Conservation (phyloP, 768 basidiomycete species). For the Nidularia pulvinata region DNA sequence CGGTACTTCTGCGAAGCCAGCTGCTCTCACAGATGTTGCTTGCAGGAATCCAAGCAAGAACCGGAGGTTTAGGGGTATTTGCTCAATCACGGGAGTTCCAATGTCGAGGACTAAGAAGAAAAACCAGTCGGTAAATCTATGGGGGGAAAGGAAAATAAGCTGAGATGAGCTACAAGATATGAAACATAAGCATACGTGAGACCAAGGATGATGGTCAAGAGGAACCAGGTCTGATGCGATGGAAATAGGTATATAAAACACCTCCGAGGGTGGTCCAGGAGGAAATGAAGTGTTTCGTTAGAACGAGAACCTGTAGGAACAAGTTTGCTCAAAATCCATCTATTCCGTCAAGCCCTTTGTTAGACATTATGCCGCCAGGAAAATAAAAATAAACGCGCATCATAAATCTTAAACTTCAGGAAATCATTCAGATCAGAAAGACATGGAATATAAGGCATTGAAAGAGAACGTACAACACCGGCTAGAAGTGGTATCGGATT, state of each 20-base stretch:
- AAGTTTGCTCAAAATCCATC: slow-evolving; percentile 72
- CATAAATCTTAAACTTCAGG: slow-evolving; percentile 67
- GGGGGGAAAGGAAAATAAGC: not conserved
- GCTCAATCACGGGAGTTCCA: slow-evolving; percentile 66
- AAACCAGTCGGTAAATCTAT: slow-evolving; percentile 83
- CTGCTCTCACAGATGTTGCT: slow-evolving; percentile 78
- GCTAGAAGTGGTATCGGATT: slow-evolving; percentile 39
- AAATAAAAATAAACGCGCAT: slow-evolving; percentile 54
- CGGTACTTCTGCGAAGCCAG: slow-evolving; percentile 83
- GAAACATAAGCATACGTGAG: slow-evolving; percentile 58
- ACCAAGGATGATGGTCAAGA: slow-evolving; percentile 63
- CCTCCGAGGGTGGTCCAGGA: slow-evolving; percentile 92
- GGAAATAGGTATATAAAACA: slow-evolving; percentile 93
- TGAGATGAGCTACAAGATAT: not conserved
- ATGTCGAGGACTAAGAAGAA: slow-evolving; percentile 90
- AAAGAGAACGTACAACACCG: slow-evolving; percentile 70
- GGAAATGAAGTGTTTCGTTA: slow-evolving; percentile 83
- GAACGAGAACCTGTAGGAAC: slow-evolving; percentile 58
- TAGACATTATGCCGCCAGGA: not conserved
- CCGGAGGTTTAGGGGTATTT: slow-evolving; percentile 70
- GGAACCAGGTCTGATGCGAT: slow-evolving; percentile 93
- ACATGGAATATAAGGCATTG: not conserved
- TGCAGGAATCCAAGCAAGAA: slow-evolving; percentile 80
- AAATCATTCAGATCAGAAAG: not conserved
- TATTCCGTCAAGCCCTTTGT: slow-evolving; percentile 20